Conservation (phyloP, 352 stramenopile genomes). For the Pythium angustatum region DNA sequence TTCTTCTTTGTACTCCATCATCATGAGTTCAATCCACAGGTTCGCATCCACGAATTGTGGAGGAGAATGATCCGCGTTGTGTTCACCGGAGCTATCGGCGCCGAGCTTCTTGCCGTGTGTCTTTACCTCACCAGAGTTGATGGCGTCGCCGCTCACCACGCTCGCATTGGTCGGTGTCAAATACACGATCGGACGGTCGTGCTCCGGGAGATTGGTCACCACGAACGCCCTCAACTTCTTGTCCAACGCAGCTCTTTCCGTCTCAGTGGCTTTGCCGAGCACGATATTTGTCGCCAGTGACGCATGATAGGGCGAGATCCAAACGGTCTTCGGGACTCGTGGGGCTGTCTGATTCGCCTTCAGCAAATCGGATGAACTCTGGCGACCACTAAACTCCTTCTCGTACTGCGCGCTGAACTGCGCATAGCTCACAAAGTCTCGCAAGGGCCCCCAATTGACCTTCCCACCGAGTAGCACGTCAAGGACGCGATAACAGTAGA, state of each 20-base stretch:
- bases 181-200: slow-evolving; percentile 51
- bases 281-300: slow-evolving; percentile 73
- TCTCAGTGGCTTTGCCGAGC: slow-evolving; percentile 67
- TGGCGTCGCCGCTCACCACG: neutral
- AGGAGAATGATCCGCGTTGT: slow-evolving; percentile 10
- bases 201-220: slow-evolving; percentile 59
- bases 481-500: slow-evolving; percentile 87
- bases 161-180: slow-evolving; percentile 33
- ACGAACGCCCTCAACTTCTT: slow-evolving; percentile 70
- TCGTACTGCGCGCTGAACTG: slow-evolving; percentile 56
- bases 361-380: slow-evolving; percentile 19
- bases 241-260: slow-evolving; percentile 52
- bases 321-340: slow-evolving; percentile 68
- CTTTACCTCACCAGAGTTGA: neutral
- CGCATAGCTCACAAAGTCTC: slow-evolving; percentile 55
- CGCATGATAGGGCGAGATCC: slow-evolving; percentile 79
- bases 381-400: slow-evolving; percentile 20
- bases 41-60: slow-evolving; percentile 74
- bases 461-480: slow-evolving; percentile 62
- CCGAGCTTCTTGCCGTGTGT: slow-evolving; percentile 22
- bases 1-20: slow-evolving; percentile 92
- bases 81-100: too few relatives aligned
- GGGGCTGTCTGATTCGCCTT: slow-evolving; percentile 15
- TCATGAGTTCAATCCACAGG: slow-evolving; percentile 85
- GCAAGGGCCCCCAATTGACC: slow-evolving; percentile 67